phyloP scores from a whole-genome alignment of 306 rosid species.

The Dryas drummondii region DNA sequence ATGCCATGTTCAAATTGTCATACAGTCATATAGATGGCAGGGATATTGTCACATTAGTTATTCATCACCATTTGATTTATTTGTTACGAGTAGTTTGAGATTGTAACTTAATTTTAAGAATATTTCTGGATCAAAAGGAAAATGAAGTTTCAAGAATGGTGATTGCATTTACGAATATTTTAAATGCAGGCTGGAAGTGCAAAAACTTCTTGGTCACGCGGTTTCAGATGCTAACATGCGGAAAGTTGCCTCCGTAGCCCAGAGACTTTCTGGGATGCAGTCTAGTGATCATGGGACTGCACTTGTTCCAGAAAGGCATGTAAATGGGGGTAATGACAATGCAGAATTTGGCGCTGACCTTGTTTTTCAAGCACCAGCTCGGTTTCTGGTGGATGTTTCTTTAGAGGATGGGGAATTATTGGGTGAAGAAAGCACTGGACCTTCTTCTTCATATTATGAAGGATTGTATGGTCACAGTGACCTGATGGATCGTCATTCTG shows the following conservation, averaged over 20 bases:
- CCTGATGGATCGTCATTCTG: slow-evolving; percentile 21
- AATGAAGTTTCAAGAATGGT: slow-evolving; percentile 1
- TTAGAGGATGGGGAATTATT: slow-evolving; percentile 64
- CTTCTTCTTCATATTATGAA: slow-evolving; percentile 46
- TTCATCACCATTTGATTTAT: background rate
- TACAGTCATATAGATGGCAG: background rate
- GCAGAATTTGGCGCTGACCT: slow-evolving; percentile 86
- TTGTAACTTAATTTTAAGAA: background rate
- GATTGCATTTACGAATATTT: slow-evolving; percentile 21
- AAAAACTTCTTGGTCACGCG: slow-evolving; percentile 58
- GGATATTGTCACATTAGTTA: slow-evolving; percentile 1
- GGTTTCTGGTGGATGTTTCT: slow-evolving; percentile 76
- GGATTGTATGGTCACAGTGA: slow-evolving; percentile 29
- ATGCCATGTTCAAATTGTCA: background rate
- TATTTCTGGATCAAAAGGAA: background rate
- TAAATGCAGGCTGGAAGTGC: slow-evolving; percentile 66
- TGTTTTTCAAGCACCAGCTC: slow-evolving; percentile 67
- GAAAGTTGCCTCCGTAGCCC: slow-evolving; percentile 67
- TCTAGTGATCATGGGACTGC: slow-evolving; percentile 41
- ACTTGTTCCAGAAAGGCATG: slow-evolving; percentile 29
- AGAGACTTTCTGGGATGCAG: slow-evolving; percentile 56
- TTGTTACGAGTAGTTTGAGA: background rate
- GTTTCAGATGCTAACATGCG: slow-evolving; percentile 61
- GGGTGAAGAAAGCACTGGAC: slow-evolving; percentile 46
- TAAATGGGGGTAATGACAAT: slow-evolving; percentile 35